These are phyloP conservation scores for Exsudoporus frostii DNA, from an alignment of 768 basidiomycete species.

Conservation along the genomic window DNA sequence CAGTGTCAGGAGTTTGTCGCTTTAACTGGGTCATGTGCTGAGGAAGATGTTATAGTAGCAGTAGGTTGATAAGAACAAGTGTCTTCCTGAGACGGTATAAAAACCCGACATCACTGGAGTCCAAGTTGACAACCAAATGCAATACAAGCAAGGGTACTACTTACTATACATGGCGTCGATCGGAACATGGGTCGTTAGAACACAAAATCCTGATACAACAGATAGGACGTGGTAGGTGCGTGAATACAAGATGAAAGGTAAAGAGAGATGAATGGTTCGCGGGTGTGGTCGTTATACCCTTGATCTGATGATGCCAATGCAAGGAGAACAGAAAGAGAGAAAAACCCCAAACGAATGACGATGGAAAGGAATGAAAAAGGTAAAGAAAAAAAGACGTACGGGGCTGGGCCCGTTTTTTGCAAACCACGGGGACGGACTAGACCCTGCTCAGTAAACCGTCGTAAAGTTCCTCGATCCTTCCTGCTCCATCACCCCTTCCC, in stretches of 20 bases:
- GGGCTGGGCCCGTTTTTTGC: constrained; percentile 3
- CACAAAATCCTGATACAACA: constrained; percentile 11
- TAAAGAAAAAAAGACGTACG: background rate
- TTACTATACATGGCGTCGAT: background rate
- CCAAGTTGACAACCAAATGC: too few species aligned
- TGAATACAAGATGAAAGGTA: constrained; percentile 12
- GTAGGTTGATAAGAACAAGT: too few species aligned
- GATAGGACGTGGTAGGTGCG: background rate
- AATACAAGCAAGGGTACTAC: background rate
- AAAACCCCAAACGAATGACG: constrained; percentile 12
- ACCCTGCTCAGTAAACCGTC: constrained; percentile 38
- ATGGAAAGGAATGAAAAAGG: background rate
- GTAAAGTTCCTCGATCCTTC: constrained; percentile 59
- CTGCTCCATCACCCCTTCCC: constrained; percentile 49
- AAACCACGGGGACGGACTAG: background rate
- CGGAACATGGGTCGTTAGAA: background rate
- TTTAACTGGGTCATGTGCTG: too few species aligned
- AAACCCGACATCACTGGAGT: too few species aligned
- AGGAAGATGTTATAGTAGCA: too few species aligned
- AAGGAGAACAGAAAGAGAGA: background rate
- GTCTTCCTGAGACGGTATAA: too few species aligned
- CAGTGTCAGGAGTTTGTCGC: too few species aligned
- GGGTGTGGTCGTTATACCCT: constrained; percentile 7
- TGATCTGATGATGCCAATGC: constrained; percentile 8
- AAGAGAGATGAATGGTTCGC: constrained; percentile 3